Base-by-base conservation (phyloP, 495 filamentous ascomycete species). In the Xylaria scruposa region DNA sequence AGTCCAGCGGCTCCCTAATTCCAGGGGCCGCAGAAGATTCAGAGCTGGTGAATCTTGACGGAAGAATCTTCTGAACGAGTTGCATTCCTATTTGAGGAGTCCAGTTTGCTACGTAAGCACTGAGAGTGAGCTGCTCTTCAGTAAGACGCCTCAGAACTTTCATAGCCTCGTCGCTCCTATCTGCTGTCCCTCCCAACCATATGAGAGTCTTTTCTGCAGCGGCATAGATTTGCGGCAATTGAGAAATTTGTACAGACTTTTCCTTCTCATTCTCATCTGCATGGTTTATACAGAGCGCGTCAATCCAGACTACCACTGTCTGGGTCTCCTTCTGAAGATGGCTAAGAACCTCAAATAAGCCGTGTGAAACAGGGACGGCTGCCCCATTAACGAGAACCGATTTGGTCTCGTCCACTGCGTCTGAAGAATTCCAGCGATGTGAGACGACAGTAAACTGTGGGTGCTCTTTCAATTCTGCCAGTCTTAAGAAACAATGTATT, bases 231-330 rank as follows among this genome's bases (percentile, higher is more conserved):
- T 68, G 54, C 13, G 70, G 31, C 24, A 68, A n/a, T 63, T 72
- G 70, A 6, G 70, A 40, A 46, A 82, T 68, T 56, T 83, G 80
- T 5, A 74, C 67, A 5, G 77, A 73, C 49, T 78, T 79, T 65
- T 83, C 81, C 40, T 74, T 76, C 70, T 82, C 81, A 13, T 70
- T 26, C 42, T 75, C 54, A 63, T 82, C 77, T 10, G 74, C 72
- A 58, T 82, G 77, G 72, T 82, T 80, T 68, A 82, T 79, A 61
- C 80, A 82, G 46, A 82, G 68, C 44, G 80, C 80, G 63, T 80
- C 80, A 56, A 78, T 79, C 80, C 80, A 82, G 8, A 81, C 64
- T 0, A 63, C 58, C 17, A 63, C 58, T 0, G 70, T 12, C 7
- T 68, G 51, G 1, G 54, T 31, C 56, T 68, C 53, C 26, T 26